Base-by-base conservation (phyloP, 2,329 filamentous ascomycete species). In the Botrytis sinoallii region DNA sequence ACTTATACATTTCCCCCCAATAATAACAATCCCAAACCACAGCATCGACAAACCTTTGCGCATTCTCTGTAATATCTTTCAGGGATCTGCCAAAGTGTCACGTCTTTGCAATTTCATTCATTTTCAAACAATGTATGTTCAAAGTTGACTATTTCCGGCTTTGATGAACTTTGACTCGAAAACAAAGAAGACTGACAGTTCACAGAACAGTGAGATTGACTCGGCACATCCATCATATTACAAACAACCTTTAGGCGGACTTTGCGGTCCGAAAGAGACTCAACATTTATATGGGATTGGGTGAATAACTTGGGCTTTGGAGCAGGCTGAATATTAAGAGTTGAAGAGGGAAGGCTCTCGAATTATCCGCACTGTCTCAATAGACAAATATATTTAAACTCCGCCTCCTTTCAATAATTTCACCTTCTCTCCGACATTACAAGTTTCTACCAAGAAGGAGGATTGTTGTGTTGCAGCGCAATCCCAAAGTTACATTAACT, bases 41-140 rank as follows among this genome's bases (percentile, higher is more conserved):
- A 74, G 78, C 80, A 80, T 79, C 74, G 78, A 77, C 71, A 78
- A 73, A 75, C 75, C 79, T 81, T 78, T 79, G 78, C 68, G 79
- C 77, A 76, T 77, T 75, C 78, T 79, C 79, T 80, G 77, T 77
- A 75, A 78, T 74, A 20, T 69, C 55, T 72, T 74, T 74, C 78
- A 80, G 80, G 78, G 80, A 73, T 77, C 76, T 77, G 76, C 79
- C 79, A 77, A 77, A 80, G 79, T 71, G 76, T 79, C 74, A 63
- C 68, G 78, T 80, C 78, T 74, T 80, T 81, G 79, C 77, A 44
- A 74, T 68, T 72, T 75, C 74, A 77, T 78, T 78, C 79, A 76
- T 76, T 80, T 79, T 75, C 75, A 76, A 46, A 74, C 76, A 77
- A 74, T 74, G 79, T 79, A 79, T 73, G 77, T 79, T 59, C 29